These are phyloP conservation scores for Gossypium gossypioides DNA, from an alignment of 441 rosid species.

Conservation along the genomic window DNA sequence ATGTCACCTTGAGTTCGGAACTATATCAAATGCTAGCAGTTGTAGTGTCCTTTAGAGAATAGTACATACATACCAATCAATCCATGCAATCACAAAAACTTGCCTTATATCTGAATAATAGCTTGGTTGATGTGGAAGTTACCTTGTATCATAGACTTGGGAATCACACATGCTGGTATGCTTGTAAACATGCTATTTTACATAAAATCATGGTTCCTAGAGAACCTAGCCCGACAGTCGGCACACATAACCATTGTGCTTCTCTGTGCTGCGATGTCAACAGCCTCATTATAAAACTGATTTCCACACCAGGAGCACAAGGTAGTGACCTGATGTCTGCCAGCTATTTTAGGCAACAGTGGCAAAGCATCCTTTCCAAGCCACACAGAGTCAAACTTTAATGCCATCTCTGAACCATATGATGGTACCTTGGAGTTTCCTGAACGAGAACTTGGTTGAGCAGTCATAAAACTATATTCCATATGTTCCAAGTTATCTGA, in stretches of 20 bases:
- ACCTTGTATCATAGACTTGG: conserved; percentile 18
- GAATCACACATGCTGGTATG: conserved; percentile 4
- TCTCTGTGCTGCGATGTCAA: conserved; percentile 24
- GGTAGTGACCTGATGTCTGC: conserved; percentile 21
- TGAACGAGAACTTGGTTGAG: conserved; percentile 23
- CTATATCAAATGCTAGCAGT: background rate
- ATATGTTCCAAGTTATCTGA: conserved; percentile 25
- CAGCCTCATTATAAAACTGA: conserved; percentile 28
- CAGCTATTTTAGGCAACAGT: conserved; percentile 32
- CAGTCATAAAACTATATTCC: conserved; percentile 34
- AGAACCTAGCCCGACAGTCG: conserved; percentile 36
- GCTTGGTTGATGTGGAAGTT: conserved; percentile 14
- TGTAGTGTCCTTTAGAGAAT: background rate
- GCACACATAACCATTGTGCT: conserved; percentile 31
- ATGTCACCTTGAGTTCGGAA: background rate
- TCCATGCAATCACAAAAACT: background rate
- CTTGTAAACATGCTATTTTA: conserved; percentile 11
- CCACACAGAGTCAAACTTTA: conserved; percentile 31
- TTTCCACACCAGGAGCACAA: conserved; percentile 40
- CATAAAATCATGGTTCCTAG: conserved; percentile 22
- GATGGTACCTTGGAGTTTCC: conserved; percentile 23
- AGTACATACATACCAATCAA: background rate
- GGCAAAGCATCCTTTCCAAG: conserved; percentile 41
- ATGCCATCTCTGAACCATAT: conserved; percentile 24
- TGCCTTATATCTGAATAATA: background rate